Base-by-base conservation (phyloP, 2,329 filamentous ascomycete genomes). In the Cladobotryum mycophilum region DNA sequence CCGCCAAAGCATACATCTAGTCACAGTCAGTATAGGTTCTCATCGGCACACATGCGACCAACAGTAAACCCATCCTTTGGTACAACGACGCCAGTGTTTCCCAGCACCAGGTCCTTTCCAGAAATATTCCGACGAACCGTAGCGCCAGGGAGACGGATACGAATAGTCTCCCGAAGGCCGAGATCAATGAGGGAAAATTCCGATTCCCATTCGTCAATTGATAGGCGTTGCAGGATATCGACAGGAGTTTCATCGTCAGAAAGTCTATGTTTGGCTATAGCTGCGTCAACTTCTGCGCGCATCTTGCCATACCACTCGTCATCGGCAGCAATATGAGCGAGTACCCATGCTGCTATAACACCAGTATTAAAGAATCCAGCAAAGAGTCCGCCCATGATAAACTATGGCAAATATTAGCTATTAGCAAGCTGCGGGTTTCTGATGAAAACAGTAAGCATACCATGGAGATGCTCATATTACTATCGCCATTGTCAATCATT, bases 351-450 rank as follows among this genome's bases (percentile, higher is more conserved):
- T 1, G 75, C 73, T 55, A 79, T 81, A 60, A 79, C 72, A 38
- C 77, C 78, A 20, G 67, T 76, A 62, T 82, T 82, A 14, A 81
- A 56, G 33, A 77, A 66, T 15, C 78, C 79, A 1, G 79, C 78
- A 58, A 79, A 80, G 3, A 83, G 63, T 0, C 76, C 67, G 12
- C 73, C 72, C 15, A 81, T 64, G 34, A 79, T 67, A 61, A 81
- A 79, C 66, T 75, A 33, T 30, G 25, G 9, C 3, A 33, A 33
- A 30, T 30, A 49, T 48, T 22, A 22, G 18, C 8, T 33, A 22
- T n/a, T 4, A 4, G 3, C 5, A 38, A 17, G 33, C 3, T 5
- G 20, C 9, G 8, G 14, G 25, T 11, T 7, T 8, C 9, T 7
- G 25, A 30, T 11, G 25, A 33, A 7, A n/a, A 11, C 4, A 37